phyloP scores from a whole-genome alignment of 2,329 filamentous ascomycete species.

The Bipolaris sorokiniana region DNA sequence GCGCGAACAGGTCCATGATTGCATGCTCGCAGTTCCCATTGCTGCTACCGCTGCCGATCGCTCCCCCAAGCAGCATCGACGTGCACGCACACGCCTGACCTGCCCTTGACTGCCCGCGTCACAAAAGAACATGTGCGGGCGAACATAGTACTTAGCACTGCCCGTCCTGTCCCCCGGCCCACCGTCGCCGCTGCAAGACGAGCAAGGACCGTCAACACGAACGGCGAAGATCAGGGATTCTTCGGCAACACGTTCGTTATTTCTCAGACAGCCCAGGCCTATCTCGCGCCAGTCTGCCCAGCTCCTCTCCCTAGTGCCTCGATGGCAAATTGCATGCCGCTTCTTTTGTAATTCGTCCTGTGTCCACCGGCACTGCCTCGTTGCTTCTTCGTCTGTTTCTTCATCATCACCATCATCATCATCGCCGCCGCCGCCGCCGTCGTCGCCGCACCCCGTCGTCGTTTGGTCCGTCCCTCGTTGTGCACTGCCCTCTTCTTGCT shows the following conservation, averaged over 20 bases:
- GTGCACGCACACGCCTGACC: conserved; percentile 2
- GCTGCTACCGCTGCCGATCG: conserved; percentile 9
- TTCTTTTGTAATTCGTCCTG: neutral
- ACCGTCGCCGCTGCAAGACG: conserved; percentile 3
- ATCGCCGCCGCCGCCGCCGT: too few species aligned
- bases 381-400: conserved; percentile 8
- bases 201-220: conserved; percentile 13
- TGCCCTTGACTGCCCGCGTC: conserved; percentile 8
- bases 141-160: neutral
- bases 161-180: neutral
- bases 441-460: neutral
- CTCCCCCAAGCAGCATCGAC: conserved; percentile 2
- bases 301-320: conserved; percentile 1
- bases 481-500: neutral
- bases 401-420: neutral
- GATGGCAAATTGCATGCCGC: conserved; percentile 1
- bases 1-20: neutral
- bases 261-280: conserved; percentile 11
- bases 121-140: conserved; percentile 9
- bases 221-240: conserved; percentile 19
- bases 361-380: neutral
- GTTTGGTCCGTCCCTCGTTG: conserved; percentile 11
- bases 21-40: neutral
- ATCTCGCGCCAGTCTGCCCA: conserved; percentile 5
- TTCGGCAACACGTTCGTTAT: conserved; percentile 17